Evolutionary conservation across 352 stramenopile genomes (phyloP), one percentile per base, ranked within the genome.

Genomic region (Phytophthora sp.): DNA sequence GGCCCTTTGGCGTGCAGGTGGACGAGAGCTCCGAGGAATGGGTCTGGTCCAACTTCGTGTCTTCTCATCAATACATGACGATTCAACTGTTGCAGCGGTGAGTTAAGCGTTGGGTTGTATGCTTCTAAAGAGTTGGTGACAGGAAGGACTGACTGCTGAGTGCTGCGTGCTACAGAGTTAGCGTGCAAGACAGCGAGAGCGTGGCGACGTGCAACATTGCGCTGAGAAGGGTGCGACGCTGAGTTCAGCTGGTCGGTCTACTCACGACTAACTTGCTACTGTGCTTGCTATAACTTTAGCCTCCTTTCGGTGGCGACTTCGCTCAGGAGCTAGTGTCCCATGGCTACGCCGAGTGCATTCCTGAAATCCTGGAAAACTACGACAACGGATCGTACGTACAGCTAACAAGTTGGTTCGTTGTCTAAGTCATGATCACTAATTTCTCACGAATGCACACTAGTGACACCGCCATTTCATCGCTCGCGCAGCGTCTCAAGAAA

Each of bases 1-100:
- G 87, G 13, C 76, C 71, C 3, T 93, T 93, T 48, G 87, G 87
- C 1, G 72, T 93, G 1, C 77, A 91, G 55, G 78, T 95, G 15
- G 82, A 93, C 49, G 74, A 93, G 54, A 79, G 53, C 50, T 76
- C 86, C 3, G 62, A 91, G 10, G 79, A 87, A 32, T 94, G 81
- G 79, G 37, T 94, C 6, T 87, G 66, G 61, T 63, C 74, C 10
- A 93, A 89, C 43, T 69, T 90, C 38, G 76, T 90, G 28, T 88
- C 82, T 8, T 70, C 84, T 2, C 76, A 89, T 62, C 82, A 72
- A 23, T 81, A 81, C 37, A 77, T 93, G 74, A 86, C 68, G 10
- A 54, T 93, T 21, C 50, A 81, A 30, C 49, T 91, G 24, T 52
- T 93, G 44, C 82, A 79, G 49, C 68, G 79, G 84, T 91, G 42